A percentile compares a stretch with the other conserved stretches of the same genome.
phyloP scores from a whole-genome alignment of 192 early-diverging fungal genomes.

The Coemansia sp. region DNA sequence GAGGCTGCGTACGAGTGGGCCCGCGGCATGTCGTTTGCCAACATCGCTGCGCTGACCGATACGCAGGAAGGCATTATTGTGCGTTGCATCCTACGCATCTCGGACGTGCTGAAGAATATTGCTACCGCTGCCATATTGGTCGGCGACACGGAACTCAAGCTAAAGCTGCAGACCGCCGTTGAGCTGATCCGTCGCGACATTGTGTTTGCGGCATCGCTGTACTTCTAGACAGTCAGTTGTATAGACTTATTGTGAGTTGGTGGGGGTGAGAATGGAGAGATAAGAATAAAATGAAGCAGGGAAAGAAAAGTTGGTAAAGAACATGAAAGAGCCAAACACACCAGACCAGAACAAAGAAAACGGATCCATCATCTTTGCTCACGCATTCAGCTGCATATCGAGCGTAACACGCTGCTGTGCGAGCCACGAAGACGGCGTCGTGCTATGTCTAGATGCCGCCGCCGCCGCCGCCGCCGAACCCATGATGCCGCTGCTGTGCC shows the following conservation, averaged over 20 bases:
- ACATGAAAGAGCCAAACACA: neutral
- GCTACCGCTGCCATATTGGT: constrained; percentile 81
- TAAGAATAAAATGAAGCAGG: neutral
- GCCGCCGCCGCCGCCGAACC: constrained; percentile 29
- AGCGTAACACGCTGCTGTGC: constrained; percentile 68
- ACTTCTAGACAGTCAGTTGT: constrained; percentile 41
- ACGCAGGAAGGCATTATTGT: constrained; percentile 95
- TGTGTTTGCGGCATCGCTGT: constrained; percentile 93
- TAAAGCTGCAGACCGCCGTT: constrained; percentile 90
- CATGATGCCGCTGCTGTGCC: constrained; percentile 33
- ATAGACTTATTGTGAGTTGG: neutral
- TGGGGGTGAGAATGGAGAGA: neutral
- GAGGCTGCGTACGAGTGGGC: constrained; percentile 99
- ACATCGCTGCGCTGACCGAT: constrained; percentile 91
- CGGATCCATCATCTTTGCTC: neutral
- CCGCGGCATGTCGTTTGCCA: constrained; percentile 83
- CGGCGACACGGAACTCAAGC: constrained; percentile 84
- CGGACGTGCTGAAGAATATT: constrained; percentile 92
- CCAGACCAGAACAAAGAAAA: no score
- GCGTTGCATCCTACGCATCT: constrained; percentile 88
- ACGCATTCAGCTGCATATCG: constrained; percentile 58
- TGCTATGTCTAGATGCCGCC: constrained; percentile 28
- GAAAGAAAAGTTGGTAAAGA: neutral
- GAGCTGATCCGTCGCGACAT: constrained; percentile 90
- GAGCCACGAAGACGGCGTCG: constrained; percentile 67